These are phyloP conservation scores for Globisporangium okanoganense DNA, from an alignment of 352 stramenopile species.

Conservation along the genomic window DNA sequence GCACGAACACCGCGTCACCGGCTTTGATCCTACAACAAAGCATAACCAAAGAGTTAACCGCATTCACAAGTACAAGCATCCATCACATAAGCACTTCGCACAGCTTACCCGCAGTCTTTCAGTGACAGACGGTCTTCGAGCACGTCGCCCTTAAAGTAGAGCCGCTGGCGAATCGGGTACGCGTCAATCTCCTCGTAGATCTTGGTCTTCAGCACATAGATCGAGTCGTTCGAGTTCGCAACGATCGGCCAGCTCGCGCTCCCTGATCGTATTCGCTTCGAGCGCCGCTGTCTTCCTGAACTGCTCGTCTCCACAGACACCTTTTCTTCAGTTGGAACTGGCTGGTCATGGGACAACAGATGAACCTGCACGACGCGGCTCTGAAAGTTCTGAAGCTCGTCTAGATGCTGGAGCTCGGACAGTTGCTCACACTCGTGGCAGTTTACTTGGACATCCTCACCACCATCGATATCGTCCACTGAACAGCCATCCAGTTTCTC, in stretches of 20 bases:
- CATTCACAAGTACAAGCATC: background rate
- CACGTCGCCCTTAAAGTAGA: constrained; percentile 64
- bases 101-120: constrained; percentile 60
- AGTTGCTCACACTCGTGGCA: constrained; percentile 51
- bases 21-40: constrained; percentile 52
- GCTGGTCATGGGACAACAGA: constrained; percentile 49
- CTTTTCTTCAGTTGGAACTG: constrained; percentile 38
- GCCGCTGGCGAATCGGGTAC: constrained; percentile 57
- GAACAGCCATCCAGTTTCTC: constrained; percentile 11
- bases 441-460: constrained; percentile 16
- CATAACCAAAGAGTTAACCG: background rate
- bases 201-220: constrained; percentile 76
- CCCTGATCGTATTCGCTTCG: constrained; percentile 53
- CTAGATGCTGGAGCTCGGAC: constrained; percentile 33
- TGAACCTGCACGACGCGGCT: constrained; percentile 58
- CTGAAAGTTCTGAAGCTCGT: constrained; percentile 63
- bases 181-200: constrained; percentile 70
- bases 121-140: constrained; percentile 54
- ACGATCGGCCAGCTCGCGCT: constrained; percentile 39
- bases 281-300: constrained; percentile 46
- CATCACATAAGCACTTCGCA: background rate
- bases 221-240: constrained; percentile 59
- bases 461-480: constrained; percentile 22
- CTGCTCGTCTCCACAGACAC: constrained; percentile 35
- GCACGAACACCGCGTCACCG: constrained; percentile 72